Conservation (phyloP, 352 stramenopile genomes). For the Chrysophaeum taylorii region DNA sequence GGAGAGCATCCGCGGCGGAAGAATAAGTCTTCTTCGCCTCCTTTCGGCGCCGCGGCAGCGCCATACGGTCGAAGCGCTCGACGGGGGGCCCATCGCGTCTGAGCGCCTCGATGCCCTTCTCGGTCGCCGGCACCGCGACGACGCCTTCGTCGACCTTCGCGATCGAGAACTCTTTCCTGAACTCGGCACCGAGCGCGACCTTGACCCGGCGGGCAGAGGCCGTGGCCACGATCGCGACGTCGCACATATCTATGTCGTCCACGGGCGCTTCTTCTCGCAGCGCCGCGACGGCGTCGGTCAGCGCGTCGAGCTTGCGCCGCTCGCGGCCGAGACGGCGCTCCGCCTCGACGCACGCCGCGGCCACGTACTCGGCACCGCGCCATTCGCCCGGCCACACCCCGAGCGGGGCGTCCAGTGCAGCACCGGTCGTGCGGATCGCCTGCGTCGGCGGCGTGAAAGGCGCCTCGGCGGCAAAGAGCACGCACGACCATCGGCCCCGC, state of each 20-base stretch:
- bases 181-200: not conserved
- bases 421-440: conserved; percentile 66
- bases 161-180: not conserved
- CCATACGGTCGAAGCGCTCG: not conserved
- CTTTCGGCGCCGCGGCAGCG: not conserved
- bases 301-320: not conserved
- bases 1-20: not conserved
- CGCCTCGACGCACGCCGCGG: not conserved
- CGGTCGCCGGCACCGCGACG: not conserved
- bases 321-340: not conserved
- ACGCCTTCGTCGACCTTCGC: not conserved
- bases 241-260: not conserved
- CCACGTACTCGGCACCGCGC: not conserved
- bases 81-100: not conserved
- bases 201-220: not conserved
- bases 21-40: no score
- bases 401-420: conserved; percentile 68
- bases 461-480: no score
- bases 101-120: not conserved
- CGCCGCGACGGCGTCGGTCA: not conserved
- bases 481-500: no score
- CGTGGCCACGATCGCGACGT: not conserved
- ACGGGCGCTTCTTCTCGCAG: not conserved
- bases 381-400: conserved; percentile 21
- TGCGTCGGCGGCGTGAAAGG: conserved; percentile 74